Conservation (phyloP, 805 yeast genomes). For the Barnettozyma wickerhamii region DNA sequence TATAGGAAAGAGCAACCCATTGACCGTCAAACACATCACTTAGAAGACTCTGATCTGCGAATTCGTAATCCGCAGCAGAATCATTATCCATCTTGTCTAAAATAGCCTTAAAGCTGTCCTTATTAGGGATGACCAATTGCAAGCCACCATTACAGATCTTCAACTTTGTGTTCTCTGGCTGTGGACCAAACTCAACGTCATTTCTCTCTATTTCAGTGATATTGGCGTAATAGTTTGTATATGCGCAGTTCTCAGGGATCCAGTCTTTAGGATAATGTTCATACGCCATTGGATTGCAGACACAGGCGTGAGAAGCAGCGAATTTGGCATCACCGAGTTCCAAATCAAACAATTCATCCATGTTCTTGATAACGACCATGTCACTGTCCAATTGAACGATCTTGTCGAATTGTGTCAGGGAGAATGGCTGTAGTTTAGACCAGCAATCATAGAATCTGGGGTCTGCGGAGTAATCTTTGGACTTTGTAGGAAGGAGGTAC, state of each 20-base stretch:
- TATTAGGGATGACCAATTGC: slow-evolving; percentile 43
- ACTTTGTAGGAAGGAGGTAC: slow-evolving; percentile 38
- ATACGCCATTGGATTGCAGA: slow-evolving; percentile 51
- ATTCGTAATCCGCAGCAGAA: slow-evolving; percentile 39
- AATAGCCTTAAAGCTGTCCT: slow-evolving; percentile 36
- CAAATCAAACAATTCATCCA: slow-evolving; percentile 56
- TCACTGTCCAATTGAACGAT: slow-evolving; percentile 56
- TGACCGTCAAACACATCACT: slow-evolving; percentile 46
- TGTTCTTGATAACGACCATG: slow-evolving; percentile 51
- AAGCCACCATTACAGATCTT: slow-evolving; percentile 58
- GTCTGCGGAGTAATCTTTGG: slow-evolving; percentile 45
- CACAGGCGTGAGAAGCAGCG: slow-evolving; percentile 60
- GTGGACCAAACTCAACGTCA: slow-evolving; percentile 36
- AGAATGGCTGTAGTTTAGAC: slow-evolving; percentile 56
- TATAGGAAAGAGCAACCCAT: slow-evolving; percentile 51
- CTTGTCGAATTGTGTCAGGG: slow-evolving; percentile 45
- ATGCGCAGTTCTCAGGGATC: slow-evolving; percentile 48
- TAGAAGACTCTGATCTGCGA: slow-evolving; percentile 55
- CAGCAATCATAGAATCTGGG: slow-evolving; percentile 56
- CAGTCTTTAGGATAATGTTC: slow-evolving; percentile 52
- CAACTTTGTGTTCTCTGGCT: slow-evolving; percentile 34
- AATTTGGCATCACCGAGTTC: slow-evolving; percentile 36
- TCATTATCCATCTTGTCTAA: slow-evolving; percentile 33
- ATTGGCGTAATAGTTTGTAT: slow-evolving; percentile 33
- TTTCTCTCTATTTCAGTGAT: slow-evolving; percentile 11